These are phyloP conservation scores for Hansenula lynferdii DNA, from an alignment of 1,139 yeast genomes.

Conservation along the genomic window DNA sequence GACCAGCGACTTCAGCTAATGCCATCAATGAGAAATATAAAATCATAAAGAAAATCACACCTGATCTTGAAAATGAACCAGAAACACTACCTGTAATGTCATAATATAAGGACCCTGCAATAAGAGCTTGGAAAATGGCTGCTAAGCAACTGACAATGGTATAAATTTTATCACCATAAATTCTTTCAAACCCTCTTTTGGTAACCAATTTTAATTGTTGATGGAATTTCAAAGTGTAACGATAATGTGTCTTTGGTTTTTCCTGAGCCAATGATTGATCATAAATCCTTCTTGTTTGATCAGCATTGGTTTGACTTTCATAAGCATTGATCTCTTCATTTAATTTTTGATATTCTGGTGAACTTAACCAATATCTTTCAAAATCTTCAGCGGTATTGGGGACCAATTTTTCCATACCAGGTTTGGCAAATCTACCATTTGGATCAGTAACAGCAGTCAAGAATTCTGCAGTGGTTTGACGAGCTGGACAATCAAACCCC, in stretches of 20 bases:
- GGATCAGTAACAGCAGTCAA: conserved; percentile 58
- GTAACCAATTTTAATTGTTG: conserved; percentile 44
- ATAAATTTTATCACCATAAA: conserved; percentile 45
- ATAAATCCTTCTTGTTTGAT: conserved; percentile 33
- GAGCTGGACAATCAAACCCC: conserved; percentile 49
- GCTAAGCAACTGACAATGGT: conserved; percentile 43
- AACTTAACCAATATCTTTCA: conserved; percentile 58
- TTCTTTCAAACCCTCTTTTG: conserved; percentile 45
- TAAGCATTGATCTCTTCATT: conserved; percentile 41
- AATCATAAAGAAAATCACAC: conserved; percentile 47
- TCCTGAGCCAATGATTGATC: conserved; percentile 35
- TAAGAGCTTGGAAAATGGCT: conserved; percentile 44
- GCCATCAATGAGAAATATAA: conserved; percentile 52
- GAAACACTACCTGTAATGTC: conserved; percentile 25
- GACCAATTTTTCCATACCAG: conserved; percentile 53
- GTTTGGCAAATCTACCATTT: conserved; percentile 42
- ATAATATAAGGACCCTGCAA: conserved; percentile 45
- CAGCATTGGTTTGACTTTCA: conserved; percentile 34
- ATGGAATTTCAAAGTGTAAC: conserved; percentile 39
- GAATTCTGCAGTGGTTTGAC: conserved; percentile 57
- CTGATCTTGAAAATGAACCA: conserved; percentile 59
- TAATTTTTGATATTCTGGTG: conserved; percentile 41
- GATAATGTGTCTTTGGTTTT: conserved; percentile 36
- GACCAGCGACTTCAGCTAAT: conserved; percentile 45
- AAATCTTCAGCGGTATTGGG: conserved; percentile 72